Evolutionary conservation across 2,329 filamentous ascomycete genomes (phyloP), one percentile per base, ranked within the genome.

Genomic region (Penicillium fuscoglaucum): DNA sequence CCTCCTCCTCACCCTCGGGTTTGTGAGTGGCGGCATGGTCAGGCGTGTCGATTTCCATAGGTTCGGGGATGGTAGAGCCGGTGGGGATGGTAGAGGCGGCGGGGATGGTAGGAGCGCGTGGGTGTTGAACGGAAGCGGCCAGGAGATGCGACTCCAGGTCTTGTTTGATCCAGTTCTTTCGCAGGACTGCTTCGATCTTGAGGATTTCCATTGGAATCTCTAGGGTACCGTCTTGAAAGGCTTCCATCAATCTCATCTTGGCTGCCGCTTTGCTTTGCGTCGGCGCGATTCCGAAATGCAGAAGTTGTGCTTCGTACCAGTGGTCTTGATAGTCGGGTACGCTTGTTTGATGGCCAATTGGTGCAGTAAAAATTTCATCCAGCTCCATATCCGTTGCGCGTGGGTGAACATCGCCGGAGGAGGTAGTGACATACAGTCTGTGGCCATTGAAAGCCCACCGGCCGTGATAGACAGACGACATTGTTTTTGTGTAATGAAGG

Each of bases 241-340:
- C 84, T 61, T 85, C 81, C n/a, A 82, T 77, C 17, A 89, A 72
- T 2, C 85, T 75, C 74, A 85, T 81, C 56, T 84, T 83, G 10
- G 85, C 84, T 0, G 80, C 79, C 24, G 82, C 79, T 71, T 87
- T 87, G 45, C 79, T 78, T 65, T 84, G 85, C 19, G 83, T 84
- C 0, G 79, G 78, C 7, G 75, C 76, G 0, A 88, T 75, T 1
- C 83, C 85, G 71, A 87, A 88, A 71, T 88, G 86, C 4, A 85
- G 71, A 12, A 87, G 77, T 61, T 88, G 84, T 0, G 85, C 84
- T 61, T 85, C 80, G 58, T 85, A 88, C 82, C 82, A 88, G 61
- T 87, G 83, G 1, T 78, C 84, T 0, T 84, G 80, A 44, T 79
- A 79, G 64, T 87, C 83, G 45, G 80, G 77, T 17, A 35, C 24